Conservation (phyloP, 2,329 filamentous ascomycete species). For the Sporothrix luriei region DNA sequence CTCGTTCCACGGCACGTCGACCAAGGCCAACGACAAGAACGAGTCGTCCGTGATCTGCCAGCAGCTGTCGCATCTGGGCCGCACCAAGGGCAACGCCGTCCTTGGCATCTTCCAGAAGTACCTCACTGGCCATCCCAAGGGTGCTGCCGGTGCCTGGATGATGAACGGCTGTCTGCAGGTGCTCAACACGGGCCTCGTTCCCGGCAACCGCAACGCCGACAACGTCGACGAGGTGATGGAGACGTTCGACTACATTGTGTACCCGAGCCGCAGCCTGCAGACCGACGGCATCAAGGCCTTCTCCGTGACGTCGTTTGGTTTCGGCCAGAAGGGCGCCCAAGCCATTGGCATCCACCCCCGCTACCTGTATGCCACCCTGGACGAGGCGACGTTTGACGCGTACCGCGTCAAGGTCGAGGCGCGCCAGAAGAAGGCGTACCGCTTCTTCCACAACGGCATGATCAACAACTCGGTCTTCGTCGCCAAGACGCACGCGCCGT, state of each 20-base stretch:
- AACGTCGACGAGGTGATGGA: conserved; percentile 97
- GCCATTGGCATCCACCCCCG: conserved; percentile 95
- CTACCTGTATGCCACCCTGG: conserved; percentile 93
- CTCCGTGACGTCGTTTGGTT: conserved; percentile 97
- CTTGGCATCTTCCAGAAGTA: conserved; percentile 99
- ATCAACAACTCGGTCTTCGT: conserved; percentile 98
- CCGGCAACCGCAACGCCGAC: conserved; percentile 96
- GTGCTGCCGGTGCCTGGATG: conserved; percentile 99
- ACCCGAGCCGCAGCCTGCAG: conserved; percentile 91
- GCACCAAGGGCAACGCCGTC: conserved; percentile 93
- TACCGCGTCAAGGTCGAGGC: conserved; percentile 90
- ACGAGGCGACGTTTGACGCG: conserved; percentile 75
- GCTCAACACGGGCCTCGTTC: conserved; percentile 88
- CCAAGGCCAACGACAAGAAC: conserved; percentile 99
- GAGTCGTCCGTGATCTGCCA: conserved; percentile 97
- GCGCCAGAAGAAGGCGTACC: conserved; percentile 97
- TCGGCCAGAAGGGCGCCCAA: conserved; percentile 98
- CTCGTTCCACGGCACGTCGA: conserved; percentile 98
- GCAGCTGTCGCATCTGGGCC: conserved; percentile 91
- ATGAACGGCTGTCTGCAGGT: conserved; percentile 97
- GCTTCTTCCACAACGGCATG: conserved; percentile 96
- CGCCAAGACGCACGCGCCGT: conserved; percentile 88
- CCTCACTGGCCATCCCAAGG: conserved; percentile 97
- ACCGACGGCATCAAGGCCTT: conserved; percentile 98
- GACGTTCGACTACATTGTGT: conserved; percentile 96